phyloP scores from a whole-genome alignment of 768 basidiomycete genomes.

The Pisolithus microcarpus region DNA sequence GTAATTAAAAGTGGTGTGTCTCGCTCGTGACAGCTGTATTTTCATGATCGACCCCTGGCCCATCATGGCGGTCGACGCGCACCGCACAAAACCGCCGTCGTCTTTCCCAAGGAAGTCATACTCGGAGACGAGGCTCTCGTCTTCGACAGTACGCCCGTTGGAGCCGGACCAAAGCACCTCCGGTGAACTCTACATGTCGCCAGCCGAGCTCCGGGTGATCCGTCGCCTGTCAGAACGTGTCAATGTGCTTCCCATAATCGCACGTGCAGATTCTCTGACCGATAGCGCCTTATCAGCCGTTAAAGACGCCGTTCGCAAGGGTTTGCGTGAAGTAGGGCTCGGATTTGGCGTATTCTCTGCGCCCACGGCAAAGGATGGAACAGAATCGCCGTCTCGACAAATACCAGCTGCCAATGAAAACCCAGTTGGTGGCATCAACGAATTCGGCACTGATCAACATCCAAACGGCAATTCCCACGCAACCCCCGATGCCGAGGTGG shows the following conservation, averaged over 20 bases:
- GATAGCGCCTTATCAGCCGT: conserved; percentile 65
- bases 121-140: conserved; percentile 61
- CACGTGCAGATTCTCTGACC: conserved; percentile 75
- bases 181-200: conserved; percentile 57
- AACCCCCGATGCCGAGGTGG: conserved; percentile 35
- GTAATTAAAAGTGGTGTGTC: not conserved
- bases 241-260: conserved; percentile 79
- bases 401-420: conserved; percentile 6
- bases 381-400: conserved; percentile 10
- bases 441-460: conserved; percentile 22
- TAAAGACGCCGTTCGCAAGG: conserved; percentile 66
- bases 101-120: conserved; percentile 44
- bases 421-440: conserved; percentile 24
- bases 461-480: conserved; percentile 16
- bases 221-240: conserved; percentile 63
- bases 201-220: conserved; percentile 73
- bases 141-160: conserved; percentile 38
- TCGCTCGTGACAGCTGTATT: conserved; percentile 51
- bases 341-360: conserved; percentile 73
- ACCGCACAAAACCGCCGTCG: conserved; percentile 42
- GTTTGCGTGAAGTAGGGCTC: conserved; percentile 57
- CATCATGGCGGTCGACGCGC: conserved; percentile 49
- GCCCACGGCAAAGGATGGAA: conserved; percentile 20
- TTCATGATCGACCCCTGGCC: conserved; percentile 79
- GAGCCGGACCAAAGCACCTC: conserved; percentile 45